phyloP scores from a whole-genome alignment of 2,329 filamentous ascomycete species.

The Aspergillus clavatus region DNA sequence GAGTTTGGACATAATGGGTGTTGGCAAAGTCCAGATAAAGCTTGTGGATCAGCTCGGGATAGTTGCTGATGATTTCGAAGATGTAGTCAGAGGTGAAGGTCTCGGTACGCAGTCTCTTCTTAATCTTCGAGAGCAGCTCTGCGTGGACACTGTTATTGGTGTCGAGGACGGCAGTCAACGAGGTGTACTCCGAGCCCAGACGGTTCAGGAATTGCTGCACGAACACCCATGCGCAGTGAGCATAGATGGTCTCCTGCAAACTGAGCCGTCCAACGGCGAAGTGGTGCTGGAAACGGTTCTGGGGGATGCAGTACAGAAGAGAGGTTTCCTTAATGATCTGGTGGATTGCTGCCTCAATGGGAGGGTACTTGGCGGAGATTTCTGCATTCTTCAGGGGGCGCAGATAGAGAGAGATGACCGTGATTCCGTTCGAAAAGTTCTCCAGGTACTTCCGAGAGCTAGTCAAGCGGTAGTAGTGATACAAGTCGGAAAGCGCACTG shows the following conservation, averaged over 20 bases:
- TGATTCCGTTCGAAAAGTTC: conserved; percentile 98
- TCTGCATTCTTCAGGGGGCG: conserved; percentile 62
- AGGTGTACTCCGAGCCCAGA: conserved; percentile 84
- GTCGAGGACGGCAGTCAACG: conserved; percentile 76
- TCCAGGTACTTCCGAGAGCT: conserved; percentile 96
- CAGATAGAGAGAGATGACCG: conserved; percentile 92
- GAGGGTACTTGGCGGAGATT: conserved; percentile 58
- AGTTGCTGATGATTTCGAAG: conserved; percentile 88
- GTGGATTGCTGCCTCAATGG: conserved; percentile 90
- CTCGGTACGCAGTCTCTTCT: conserved; percentile 89
- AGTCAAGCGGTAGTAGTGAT: conserved; percentile 97
- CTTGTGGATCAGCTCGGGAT: conserved; percentile 79
- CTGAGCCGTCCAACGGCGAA: conserved; percentile 84
- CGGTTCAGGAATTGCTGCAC: conserved; percentile 97
- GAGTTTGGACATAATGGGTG: conserved; percentile 69
- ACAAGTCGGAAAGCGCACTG: conserved; percentile 89
- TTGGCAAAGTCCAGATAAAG: conserved; percentile 90
- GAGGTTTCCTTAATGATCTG: conserved; percentile 99
- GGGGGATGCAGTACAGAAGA: conserved; percentile 92
- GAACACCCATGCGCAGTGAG: conserved; percentile 96
- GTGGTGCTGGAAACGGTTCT: conserved; percentile 89
- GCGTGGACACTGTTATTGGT: conserved; percentile 76
- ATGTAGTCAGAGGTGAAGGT: conserved; percentile 99
- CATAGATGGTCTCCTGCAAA: conserved; percentile 94
- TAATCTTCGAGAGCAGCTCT: conserved; percentile 85